phyloP scores from a whole-genome alignment of 2,329 filamentous ascomycete genomes.

The Neonectria coccinea region DNA sequence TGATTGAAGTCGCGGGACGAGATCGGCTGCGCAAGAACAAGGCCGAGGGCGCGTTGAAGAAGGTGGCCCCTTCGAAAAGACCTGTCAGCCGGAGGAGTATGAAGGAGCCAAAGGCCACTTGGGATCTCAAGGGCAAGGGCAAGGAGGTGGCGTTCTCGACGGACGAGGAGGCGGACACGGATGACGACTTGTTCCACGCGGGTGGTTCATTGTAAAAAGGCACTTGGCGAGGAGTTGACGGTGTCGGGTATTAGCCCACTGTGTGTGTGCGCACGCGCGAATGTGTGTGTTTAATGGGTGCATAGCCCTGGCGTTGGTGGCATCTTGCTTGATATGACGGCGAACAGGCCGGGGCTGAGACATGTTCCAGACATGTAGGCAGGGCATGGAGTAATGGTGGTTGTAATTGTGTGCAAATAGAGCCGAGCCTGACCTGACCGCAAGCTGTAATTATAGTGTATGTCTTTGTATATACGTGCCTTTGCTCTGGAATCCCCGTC shows the following conservation, averaged over 20 bases:
- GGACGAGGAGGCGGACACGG: constrained; percentile 51
- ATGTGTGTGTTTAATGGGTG: constrained; percentile 27
- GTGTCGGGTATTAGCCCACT: constrained; percentile 26
- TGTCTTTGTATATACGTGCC: neutral
- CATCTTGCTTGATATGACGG: constrained; percentile 18
- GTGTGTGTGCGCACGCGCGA: neutral
- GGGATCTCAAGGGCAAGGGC: constrained; percentile 60
- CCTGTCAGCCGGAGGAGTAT: constrained; percentile 57
- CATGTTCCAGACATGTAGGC: constrained; percentile 18
- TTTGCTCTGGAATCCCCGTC: constrained; percentile 1
- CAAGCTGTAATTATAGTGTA: constrained; percentile 31
- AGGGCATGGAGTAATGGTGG: constrained; percentile 37
- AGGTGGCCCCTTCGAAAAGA: constrained; percentile 46
- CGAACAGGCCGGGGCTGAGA: neutral
- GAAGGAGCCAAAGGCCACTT: constrained; percentile 54
- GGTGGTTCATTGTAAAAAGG: constrained; percentile 58
- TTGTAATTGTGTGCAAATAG: constrained; percentile 33
- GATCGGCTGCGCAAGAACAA: constrained; percentile 45
- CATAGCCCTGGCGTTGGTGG: constrained; percentile 38
- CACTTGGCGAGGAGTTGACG: constrained; percentile 32
- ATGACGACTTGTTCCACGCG: constrained; percentile 47
- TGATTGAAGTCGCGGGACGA: constrained; percentile 52
- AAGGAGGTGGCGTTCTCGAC: constrained; percentile 57
- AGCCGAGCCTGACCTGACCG: constrained; percentile 23
- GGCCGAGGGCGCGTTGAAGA: constrained; percentile 42